These are phyloP conservation scores for Immersiporthe knoxdaviesiana DNA, from an alignment of 2,329 filamentous ascomycete genomes.

Conservation along the genomic window DNA sequence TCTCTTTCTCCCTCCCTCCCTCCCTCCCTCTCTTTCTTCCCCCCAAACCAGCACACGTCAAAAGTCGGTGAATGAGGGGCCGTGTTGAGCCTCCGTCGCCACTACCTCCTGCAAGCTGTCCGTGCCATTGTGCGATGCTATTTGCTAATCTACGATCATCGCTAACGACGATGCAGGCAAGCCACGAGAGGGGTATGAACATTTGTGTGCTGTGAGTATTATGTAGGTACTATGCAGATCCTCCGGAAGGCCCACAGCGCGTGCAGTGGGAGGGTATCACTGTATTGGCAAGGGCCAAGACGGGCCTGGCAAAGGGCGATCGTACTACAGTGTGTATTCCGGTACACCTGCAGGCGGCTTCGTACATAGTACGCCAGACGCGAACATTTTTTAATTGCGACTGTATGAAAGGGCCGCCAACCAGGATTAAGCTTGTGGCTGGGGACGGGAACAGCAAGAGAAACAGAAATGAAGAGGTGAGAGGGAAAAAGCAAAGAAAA, in stretches of 20 bases:
- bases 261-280: not conserved
- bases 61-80: constrained; percentile 29
- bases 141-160: constrained; percentile 20
- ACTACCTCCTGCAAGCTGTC: constrained; percentile 23
- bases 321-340: not conserved
- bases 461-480: not conserved
- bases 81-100: constrained; percentile 22
- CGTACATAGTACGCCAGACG: not conserved
- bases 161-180: constrained; percentile 18
- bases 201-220: constrained; percentile 2
- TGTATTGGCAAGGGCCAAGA: constrained; percentile 5
- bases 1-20: not conserved
- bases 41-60: constrained; percentile 20
- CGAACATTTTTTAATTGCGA: no score
- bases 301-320: not conserved
- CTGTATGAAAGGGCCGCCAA: not conserved
- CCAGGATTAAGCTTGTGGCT: not conserved
- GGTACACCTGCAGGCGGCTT: not conserved
- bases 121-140: constrained; percentile 12
- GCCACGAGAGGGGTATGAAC: constrained; percentile 25
- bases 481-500: not conserved
- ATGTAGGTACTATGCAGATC: constrained; percentile 3
- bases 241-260: not conserved
- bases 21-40: constrained; percentile 4
- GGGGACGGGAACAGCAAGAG: not conserved